Evolutionary conservation across 305 asterid species (phyloP).

Genomic region (Petunia hybrid): DNA sequence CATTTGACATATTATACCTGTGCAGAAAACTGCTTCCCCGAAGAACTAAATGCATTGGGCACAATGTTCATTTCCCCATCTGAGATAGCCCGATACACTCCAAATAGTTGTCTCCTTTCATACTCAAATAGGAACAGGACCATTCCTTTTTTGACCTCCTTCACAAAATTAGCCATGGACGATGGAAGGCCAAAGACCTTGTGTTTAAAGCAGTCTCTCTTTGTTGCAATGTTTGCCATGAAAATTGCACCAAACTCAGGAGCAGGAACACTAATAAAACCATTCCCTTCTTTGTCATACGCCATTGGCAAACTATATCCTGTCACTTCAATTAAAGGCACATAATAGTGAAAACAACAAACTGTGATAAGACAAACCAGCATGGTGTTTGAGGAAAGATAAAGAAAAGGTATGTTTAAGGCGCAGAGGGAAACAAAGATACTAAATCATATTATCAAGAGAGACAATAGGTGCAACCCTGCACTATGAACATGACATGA

Average conservation of each 20-base stretch:
- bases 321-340: slow-evolving; percentile 36
- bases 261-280: slow-evolving; percentile 50
- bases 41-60: slow-evolving; percentile 57
- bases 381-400: neutral
- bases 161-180: slow-evolving; percentile 62
- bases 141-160: slow-evolving; percentile 73
- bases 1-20: slow-evolving; percentile 57
- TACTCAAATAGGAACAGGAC: slow-evolving; percentile 77
- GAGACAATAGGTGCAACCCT: neutral
- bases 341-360: slow-evolving; percentile 34
- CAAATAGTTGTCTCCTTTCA: slow-evolving; percentile 73
- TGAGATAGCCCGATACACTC: slow-evolving; percentile 78
- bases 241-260: slow-evolving; percentile 91
- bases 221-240: slow-evolving; percentile 63
- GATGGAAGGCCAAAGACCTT: slow-evolving; percentile 71
- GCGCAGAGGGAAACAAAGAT: neutral
- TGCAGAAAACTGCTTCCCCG: slow-evolving; percentile 68
- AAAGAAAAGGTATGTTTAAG: neutral
- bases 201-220: slow-evolving; percentile 62
- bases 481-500: neutral
- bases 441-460: slow-evolving; percentile 10
- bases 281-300: slow-evolving; percentile 46
- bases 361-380: slow-evolving; percentile 10
- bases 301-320: slow-evolving; percentile 63
- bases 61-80: slow-evolving; percentile 74